Conservation (phyloP, 805 yeast genomes). For the Lipomyces chichibuensis region DNA sequence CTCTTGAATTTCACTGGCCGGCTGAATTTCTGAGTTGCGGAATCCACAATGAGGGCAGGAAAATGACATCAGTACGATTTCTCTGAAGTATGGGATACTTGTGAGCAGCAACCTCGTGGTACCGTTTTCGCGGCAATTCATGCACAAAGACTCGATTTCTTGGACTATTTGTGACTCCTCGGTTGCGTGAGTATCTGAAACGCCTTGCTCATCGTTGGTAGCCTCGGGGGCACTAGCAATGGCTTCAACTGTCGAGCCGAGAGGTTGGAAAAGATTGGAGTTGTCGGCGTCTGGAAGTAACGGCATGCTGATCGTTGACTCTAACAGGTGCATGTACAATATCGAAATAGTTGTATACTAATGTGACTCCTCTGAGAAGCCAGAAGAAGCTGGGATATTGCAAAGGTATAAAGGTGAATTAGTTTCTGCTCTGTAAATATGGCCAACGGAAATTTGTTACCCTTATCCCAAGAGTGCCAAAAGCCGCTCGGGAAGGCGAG, state of each 20-base stretch:
- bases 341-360: background rate
- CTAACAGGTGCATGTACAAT: background rate
- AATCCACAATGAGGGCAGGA: constrained; percentile 94
- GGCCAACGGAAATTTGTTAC: too few species aligned
- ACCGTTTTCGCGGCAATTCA: constrained; percentile 91
- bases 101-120: constrained; percentile 82
- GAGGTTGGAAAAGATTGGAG: constrained; percentile 22
- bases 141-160: constrained; percentile 91
- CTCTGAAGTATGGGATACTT: constrained; percentile 86
- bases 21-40: constrained; percentile 89
- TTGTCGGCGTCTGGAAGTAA: constrained; percentile 1
- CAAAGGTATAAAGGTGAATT: too few species aligned
- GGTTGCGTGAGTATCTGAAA: constrained; percentile 27
- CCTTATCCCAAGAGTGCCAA: too few species aligned
- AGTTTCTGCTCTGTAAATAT: too few species aligned
- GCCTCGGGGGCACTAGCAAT: constrained; percentile 65
- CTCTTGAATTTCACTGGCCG: constrained; percentile 91
- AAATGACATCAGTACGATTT: constrained; percentile 90
- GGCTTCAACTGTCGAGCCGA: constrained; percentile 30
- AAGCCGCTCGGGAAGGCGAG: too few species aligned
- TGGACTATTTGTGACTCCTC: constrained; percentile 84
- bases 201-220: constrained; percentile 48
- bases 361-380: background rate
- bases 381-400: too few species aligned
- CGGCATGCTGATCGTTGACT: background rate